Evolutionary conservation across 2,329 filamentous ascomycete genomes (phyloP).

Genomic region (Fusarium equiseti): DNA sequence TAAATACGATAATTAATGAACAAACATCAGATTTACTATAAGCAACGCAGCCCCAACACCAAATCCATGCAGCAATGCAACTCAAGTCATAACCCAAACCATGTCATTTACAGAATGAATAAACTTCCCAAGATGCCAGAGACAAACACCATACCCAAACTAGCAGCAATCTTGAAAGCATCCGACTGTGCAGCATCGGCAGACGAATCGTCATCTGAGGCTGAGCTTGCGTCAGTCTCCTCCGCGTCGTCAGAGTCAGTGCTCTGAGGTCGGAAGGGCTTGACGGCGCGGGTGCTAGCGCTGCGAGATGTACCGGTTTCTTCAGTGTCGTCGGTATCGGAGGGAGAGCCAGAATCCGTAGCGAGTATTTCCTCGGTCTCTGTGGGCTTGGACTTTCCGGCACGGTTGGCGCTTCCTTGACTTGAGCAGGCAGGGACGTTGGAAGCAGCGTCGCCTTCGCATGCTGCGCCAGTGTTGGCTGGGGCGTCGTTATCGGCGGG

Average conservation of each 20-base stretch:
- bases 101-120: conserved; percentile 24
- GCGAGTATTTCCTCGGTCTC: conserved; percentile 17
- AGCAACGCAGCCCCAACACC: neutral
- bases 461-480: conserved; percentile 5
- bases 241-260: conserved; percentile 1
- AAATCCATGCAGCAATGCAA: neutral
- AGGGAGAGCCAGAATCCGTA: conserved; percentile 27
- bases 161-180: conserved; percentile 20
- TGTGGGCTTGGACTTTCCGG: neutral
- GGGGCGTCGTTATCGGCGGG: conserved; percentile 5
- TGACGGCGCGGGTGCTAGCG: conserved; percentile 17
- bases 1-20: no score
- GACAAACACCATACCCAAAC: conserved; percentile 17
- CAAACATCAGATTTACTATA: no score
- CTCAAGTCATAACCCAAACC: neutral
- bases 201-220: neutral
- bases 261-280: conserved; percentile 30
- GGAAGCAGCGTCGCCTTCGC: neutral
- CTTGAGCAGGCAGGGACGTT: neutral
- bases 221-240: conserved; percentile 10
- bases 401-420: neutral
- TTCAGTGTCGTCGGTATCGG: neutral
- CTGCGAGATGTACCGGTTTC: neutral
- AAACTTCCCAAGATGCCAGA: conserved; percentile 33
- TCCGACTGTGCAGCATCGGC: conserved; percentile 13